Evolutionary conservation across 805 yeast genomes (phyloP).

Genomic region (Komagataella phaffii): DNA sequence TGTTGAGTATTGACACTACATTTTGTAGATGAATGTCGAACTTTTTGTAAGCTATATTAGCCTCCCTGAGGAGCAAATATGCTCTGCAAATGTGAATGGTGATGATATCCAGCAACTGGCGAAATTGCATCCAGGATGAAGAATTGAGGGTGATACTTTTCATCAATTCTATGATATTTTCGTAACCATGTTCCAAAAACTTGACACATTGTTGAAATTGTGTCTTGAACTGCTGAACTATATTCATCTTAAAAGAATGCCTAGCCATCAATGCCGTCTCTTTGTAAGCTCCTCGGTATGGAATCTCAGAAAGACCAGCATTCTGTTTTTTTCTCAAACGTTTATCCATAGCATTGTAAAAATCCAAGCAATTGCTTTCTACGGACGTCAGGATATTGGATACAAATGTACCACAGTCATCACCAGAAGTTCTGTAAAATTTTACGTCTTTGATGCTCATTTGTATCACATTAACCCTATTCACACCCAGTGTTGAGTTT

Average conservation of each 20-base stretch:
- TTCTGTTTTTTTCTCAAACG: neutral
- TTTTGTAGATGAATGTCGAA: constrained; percentile 51
- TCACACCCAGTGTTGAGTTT: neutral
- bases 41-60: constrained; percentile 45
- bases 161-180: constrained; percentile 27
- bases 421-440: neutral
- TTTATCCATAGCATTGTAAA: neutral
- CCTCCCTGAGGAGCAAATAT: constrained; percentile 43
- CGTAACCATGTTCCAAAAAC: constrained; percentile 39
- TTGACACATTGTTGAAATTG: constrained; percentile 35
- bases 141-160: constrained; percentile 12
- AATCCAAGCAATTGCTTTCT: neutral
- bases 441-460: neutral
- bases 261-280: constrained; percentile 20
- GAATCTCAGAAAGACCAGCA: neutral
- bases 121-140: constrained; percentile 26
- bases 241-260: constrained; percentile 36
- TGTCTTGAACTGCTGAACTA: constrained; percentile 33
- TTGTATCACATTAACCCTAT: neutral
- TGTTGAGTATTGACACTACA: constrained; percentile 25
- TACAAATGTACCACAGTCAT: neutral
- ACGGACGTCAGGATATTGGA: neutral
- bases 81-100: constrained; percentile 53
- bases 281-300: neutral
- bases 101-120: constrained; percentile 41